Evolutionary conservation across 352 stramenopile species (phyloP).

Genomic region (Blastocystis sp.): DNA sequence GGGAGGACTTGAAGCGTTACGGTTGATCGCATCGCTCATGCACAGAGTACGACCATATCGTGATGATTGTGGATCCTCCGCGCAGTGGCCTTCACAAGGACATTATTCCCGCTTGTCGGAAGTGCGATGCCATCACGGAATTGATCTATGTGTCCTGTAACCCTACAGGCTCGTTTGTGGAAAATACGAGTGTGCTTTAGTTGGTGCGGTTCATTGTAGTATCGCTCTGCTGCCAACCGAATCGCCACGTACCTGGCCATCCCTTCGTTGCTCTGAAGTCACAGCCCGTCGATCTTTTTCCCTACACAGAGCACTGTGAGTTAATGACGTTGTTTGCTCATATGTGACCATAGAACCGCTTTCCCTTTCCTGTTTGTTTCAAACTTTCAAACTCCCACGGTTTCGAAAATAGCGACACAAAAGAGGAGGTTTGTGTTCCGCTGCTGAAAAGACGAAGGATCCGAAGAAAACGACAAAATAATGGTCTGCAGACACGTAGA

Average conservation of each 20-base stretch:
- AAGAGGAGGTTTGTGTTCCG: background rate
- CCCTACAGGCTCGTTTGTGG: conserved; percentile 84
- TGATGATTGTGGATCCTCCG: conserved; percentile 92
- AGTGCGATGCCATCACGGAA: conserved; percentile 74
- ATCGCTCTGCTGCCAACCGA: conserved; percentile 82
- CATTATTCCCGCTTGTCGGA: conserved; percentile 76
- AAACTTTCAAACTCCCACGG: background rate
- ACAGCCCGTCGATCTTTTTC: conserved; percentile 96
- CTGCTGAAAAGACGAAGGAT: background rate
- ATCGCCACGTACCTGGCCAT: conserved; percentile 77
- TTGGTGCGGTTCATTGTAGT: background rate
- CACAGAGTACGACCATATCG: conserved; percentile 68
- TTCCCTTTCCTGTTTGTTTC: background rate
- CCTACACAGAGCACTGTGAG: conserved; percentile 91
- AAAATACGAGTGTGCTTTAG: conserved; percentile 67
- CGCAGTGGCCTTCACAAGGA: conserved; percentile 85
- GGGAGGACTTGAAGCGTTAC: conserved; percentile 65
- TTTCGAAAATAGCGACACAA: background rate
- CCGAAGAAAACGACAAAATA: background rate
- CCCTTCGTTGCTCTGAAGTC: conserved; percentile 83
- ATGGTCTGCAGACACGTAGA: background rate
- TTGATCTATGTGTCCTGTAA: conserved; percentile 98
- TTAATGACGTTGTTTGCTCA: conserved; percentile 94
- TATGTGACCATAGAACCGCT: conserved; percentile 8
- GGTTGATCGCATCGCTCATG: background rate